Base-by-base conservation (phyloP, 1,284 basidiomycete species). In the Leucoagaricus sp. region DNA sequence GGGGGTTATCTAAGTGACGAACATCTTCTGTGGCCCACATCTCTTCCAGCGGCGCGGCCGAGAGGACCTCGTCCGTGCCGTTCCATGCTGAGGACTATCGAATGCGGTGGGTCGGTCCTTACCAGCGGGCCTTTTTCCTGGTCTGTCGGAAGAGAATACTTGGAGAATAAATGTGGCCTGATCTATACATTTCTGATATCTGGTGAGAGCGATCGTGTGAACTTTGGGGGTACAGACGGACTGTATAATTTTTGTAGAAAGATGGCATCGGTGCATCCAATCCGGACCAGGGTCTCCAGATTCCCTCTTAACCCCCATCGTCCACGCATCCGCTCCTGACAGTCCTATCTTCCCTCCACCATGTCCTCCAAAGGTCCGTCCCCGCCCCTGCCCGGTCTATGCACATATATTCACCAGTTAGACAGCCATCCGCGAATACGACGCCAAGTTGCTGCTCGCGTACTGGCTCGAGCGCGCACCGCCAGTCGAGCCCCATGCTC, bases 391-490 rank as follows among this genome's bases (percentile, higher is more conserved):
- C 46, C 7, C 46, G 21, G 29, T 15, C 17, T 23, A 29, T 46
- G 25, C 33, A 17, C 58, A 50, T 58, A 55, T 60, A 46, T 58
- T 59, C n/a, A 62, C 54, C 36, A 31, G 52, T 48, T 46, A 33
- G 17, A 46, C 60, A 93, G 92, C 93, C 66, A 94, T 95, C 77
- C 88, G 91, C 71, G 93, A 95, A 80, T 95, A 93, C 81, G 93
- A 96, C 72, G 94, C 94, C 65, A 97, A 97, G 81, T 89, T 96
- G 65, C 82, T 96, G 62, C 82, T 96, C 49, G 91, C 91, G 49
- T 96, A 96, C 82, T 96, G 94, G 93, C 87, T 97, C 62, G 86
- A 91, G 72, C 86, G 92, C 61, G 90, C 93, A 26, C 91, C 93
- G 25, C 72, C 87, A 19, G 71, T 77, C 60, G 73, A 72, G 2